These are phyloP conservation scores for Schizophyllum amplum DNA, from an alignment of 1,284 basidiomycete species.

Conservation along the genomic window DNA sequence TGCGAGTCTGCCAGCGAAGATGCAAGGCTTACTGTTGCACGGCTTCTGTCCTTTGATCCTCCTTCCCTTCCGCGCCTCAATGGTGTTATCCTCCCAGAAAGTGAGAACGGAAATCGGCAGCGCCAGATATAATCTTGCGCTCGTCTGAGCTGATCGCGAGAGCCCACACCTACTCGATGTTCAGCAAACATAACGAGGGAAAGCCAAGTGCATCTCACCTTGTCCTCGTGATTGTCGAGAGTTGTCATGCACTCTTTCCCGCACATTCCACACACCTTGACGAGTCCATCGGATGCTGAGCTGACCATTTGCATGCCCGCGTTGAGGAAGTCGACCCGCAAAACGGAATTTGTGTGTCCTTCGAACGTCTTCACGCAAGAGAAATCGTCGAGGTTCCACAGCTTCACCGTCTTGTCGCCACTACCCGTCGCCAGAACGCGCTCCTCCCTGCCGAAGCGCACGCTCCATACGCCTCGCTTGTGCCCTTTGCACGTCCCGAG, in stretches of 20 bases:
- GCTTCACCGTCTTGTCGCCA: slow-evolving; percentile 88
- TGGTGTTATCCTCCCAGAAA: slow-evolving; percentile 91
- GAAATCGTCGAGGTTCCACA: slow-evolving; percentile 93
- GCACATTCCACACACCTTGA: slow-evolving; percentile 92
- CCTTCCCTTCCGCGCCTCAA: slow-evolving; percentile 71
- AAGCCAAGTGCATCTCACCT: slow-evolving; percentile 43
- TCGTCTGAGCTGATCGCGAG: slow-evolving; percentile 76
- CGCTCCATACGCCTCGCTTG: slow-evolving; percentile 94
- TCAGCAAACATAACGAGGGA: slow-evolving; percentile 3
- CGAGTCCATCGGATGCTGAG: slow-evolving; percentile 86
- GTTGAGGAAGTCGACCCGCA: slow-evolving; percentile 86
- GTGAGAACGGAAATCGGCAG: slow-evolving; percentile 91
- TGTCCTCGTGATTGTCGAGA: slow-evolving; percentile 94
- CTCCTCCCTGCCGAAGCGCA: slow-evolving; percentile 81
- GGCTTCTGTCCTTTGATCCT: slow-evolving; percentile 58
- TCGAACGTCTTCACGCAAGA: slow-evolving; percentile 93
- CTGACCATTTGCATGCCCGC: slow-evolving; percentile 83
- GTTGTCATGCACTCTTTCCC: slow-evolving; percentile 85
- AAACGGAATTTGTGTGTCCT: slow-evolving; percentile 95
- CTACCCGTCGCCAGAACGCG: slow-evolving; percentile 87
- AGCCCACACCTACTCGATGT: slow-evolving; percentile 74
- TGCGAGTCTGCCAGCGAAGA: no score
- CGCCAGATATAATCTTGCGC: slow-evolving; percentile 79
- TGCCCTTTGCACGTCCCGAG: slow-evolving; percentile 92
- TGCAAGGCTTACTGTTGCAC: slow-evolving; percentile 73